Evolutionary conservation across 2,329 filamentous ascomycete genomes (phyloP), one percentile per base, ranked within the genome.

Genomic region (Cladosporium sp.): DNA sequence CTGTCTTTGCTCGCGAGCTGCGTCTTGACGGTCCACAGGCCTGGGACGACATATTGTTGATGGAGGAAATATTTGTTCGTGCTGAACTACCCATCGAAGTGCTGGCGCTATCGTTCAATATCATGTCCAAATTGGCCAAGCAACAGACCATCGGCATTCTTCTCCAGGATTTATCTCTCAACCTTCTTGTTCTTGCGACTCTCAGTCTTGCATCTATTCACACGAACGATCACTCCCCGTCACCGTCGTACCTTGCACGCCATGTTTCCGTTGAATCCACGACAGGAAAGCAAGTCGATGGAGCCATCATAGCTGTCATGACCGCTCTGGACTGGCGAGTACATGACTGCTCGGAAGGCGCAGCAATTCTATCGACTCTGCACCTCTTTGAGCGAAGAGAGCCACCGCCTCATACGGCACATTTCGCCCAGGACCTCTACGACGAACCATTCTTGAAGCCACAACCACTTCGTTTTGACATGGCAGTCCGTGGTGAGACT

Each of bases 51-150:
- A 63, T 69, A 55, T 59, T 66, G 11, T 55, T 65, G 46, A 67
- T 76, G 40, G 67, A 67, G 28, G 59, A 67, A 16, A 66, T 75
- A n/a, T 66, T 77, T n/a, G 33, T 68, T 7, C 69, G 67, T 5
- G 72, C 72, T 23, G 67, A 68, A 6, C 61, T 75, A 10, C 73
- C 73, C 5, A 63, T 72, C 18, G 72, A 74, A 55, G 67, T 74
- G 21, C 55, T 76, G 46, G 75, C 72, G 1, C 16, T 75, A 12
- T 68, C 74, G 2, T 71, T 72, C 69, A 75, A 73, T 68, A 73
- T 76, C 35, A 62, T 76, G 37, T 65, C 67, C 56, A 68, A 64
- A 14, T 60, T 72, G 35, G 63, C 61, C 64, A 49, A 52, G 63
- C 61, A 49, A 65, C 40, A 65, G 49, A 5, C 50, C 50, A 16